Evolutionary conservation across 305 asterid genomes (phyloP), one percentile per base, ranked within the genome.

Genomic region (Fraxinus sp.): DNA sequence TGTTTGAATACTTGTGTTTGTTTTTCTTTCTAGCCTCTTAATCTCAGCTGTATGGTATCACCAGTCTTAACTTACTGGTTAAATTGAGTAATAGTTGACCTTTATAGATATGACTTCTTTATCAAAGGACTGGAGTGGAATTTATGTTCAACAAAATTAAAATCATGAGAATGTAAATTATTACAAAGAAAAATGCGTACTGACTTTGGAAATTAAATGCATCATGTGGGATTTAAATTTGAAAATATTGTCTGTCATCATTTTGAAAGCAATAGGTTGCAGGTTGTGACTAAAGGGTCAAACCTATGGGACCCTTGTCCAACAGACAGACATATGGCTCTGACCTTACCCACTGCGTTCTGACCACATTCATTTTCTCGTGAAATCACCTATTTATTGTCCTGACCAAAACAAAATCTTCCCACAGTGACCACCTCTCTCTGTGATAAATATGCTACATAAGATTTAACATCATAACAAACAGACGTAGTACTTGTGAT

Each of bases 221-320:
- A 13, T 68, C 74, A 66, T 71, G 76, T 71, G 24, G 11, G 76
- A 71, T 16, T 71, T 9, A 66, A 70, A 14, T 70, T 39, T 32
- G 7, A 33, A 71, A 33, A 71, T 71, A 32, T 71, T 16, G 13
- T 71, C 76, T 33, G 37, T 7, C 41, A 81, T 78, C 44, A 80
- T 71, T 72, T 41, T 39, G 86, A 86, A 46, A 86, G 85, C 79
- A 74, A 83, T 35, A 62, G 57, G 52, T 16, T 74, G 46, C 76
- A 71, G 76, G 41, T 36, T 32, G 32, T 11, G 79, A 41, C 74
- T 71, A 33, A 72, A 86, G 76, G 44, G 88, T 86, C 86, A 83
- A 83, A 86, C 46, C 79, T 35, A 49, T 86, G 81, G 86, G 80
- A 16, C 86, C 85, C 79, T 10, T 13, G 0, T 28, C 20, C 75